These are phyloP conservation scores for Paramecium octaurelia DNA, from an alignment of 73 alveolate genomes.

Conservation along the genomic window DNA sequence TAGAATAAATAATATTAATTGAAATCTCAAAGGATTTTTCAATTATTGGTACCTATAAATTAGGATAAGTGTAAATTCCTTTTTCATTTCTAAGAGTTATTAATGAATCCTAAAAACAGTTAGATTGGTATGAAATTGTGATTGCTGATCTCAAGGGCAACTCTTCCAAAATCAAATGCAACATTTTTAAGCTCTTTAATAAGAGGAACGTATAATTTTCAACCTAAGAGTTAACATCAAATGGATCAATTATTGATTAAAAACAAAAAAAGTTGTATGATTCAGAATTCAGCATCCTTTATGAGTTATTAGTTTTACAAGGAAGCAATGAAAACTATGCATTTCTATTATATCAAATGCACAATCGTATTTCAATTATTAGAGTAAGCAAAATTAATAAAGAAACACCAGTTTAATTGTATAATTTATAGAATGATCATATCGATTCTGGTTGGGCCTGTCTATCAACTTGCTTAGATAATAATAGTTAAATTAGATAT, in stretches of 20 bases:
- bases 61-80: background rate
- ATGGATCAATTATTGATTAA: background rate
- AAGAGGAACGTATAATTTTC: background rate
- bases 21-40: background rate
- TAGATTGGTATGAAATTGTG: slow-evolving; percentile 16
- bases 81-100: background rate
- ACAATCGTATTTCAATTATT: background rate
- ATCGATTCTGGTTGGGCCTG: slow-evolving; percentile 18
- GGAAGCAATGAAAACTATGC: background rate
- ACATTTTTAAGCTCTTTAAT: background rate
- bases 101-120: background rate
- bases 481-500: background rate
- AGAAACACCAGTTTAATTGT: background rate
- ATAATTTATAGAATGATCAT: background rate
- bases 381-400: background rate
- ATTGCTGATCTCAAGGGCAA: background rate
- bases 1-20: background rate
- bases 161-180: background rate
- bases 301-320: background rate
- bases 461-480: background rate
- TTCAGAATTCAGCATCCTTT: background rate
- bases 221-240: background rate
- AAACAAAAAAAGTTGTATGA: background rate
- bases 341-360: background rate
- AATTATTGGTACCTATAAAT: background rate